Evolutionary conservation across 208 protist species (phyloP).

Genomic region (Trypanosoma theileri): DNA sequence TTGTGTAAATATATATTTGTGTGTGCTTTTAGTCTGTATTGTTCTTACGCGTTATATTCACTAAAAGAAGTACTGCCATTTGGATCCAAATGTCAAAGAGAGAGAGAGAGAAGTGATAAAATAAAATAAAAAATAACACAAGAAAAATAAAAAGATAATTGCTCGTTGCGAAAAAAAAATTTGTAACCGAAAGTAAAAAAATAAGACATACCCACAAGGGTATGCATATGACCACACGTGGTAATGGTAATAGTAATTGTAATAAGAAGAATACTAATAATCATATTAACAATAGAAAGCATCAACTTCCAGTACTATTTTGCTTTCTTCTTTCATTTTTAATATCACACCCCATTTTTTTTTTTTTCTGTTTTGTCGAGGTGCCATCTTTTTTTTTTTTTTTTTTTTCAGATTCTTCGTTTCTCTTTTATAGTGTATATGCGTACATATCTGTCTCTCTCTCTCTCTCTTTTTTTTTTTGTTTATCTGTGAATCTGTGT

Average conservation of each 20-base stretch:
- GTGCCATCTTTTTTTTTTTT: constrained; percentile 6
- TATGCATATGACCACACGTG: too few relatives aligned
- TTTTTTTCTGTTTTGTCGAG: not conserved
- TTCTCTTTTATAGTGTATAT: not conserved
- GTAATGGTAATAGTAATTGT: too few relatives aligned
- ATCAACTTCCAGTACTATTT: not conserved
- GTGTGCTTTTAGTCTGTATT: constrained; percentile 17
- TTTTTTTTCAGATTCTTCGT: constrained; percentile 7
- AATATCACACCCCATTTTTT: not conserved
- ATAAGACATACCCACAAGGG: too few relatives aligned
- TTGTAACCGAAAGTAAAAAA: not conserved
- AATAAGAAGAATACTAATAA: too few relatives aligned
- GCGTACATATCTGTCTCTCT: too few relatives aligned
- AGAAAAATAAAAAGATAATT: constrained; percentile 1
- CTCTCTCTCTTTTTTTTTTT: too few relatives aligned
- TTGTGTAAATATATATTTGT: constrained; percentile 4
- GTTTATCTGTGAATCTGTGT: too few relatives aligned
- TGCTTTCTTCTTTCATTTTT: constrained; percentile 6
- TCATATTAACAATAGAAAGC: too few relatives aligned
- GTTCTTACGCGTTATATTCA: not conserved
- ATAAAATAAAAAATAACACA: constrained; percentile 2
- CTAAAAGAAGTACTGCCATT: not conserved
- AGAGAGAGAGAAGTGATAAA: not conserved
- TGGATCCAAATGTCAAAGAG: not conserved
- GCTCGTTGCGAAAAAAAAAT: not conserved